Evolutionary conservation across 352 stramenopile species (phyloP).

Genomic region (Phytophthora sp.): DNA sequence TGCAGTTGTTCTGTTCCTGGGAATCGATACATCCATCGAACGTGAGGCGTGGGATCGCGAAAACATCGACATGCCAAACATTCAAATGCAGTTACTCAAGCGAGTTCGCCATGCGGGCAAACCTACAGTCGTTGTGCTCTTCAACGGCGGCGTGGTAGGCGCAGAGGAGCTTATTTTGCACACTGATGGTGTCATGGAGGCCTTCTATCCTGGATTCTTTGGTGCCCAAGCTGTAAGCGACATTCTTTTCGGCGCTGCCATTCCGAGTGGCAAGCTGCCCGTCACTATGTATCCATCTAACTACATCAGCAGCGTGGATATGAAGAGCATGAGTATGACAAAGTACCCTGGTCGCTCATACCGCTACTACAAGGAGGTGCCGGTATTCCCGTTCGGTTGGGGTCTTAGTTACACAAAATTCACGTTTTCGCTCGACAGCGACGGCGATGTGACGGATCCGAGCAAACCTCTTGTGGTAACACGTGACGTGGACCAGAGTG

Average conservation of each 20-base stretch:
- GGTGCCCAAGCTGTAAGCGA: slow-evolving; percentile 82
- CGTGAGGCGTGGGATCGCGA: slow-evolving; percentile 74
- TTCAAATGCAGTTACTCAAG: slow-evolving; percentile 82
- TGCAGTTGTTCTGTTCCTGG: slow-evolving; percentile 80
- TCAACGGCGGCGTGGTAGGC: slow-evolving; percentile 88
- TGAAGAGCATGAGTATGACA: slow-evolving; percentile 93
- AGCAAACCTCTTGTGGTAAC: slow-evolving; percentile 42
- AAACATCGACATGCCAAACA: slow-evolving; percentile 71
- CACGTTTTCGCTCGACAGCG: slow-evolving; percentile 32
- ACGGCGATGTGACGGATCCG: slow-evolving; percentile 8
- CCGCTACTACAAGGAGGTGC: slow-evolving; percentile 89
- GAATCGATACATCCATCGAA: slow-evolving; percentile 85
- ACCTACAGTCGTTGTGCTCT: slow-evolving; percentile 83
- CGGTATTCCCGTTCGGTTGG: slow-evolving; percentile 91
- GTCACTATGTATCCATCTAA: slow-evolving; percentile 89
- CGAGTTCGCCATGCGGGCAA: slow-evolving; percentile 62
- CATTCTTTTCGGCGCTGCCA: slow-evolving; percentile 84
- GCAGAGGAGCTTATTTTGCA: slow-evolving; percentile 75
- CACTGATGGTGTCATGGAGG: slow-evolving; percentile 70
- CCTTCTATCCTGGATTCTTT: slow-evolving; percentile 86
- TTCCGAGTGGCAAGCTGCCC: slow-evolving; percentile 82
- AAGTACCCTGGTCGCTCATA: slow-evolving; percentile 90
- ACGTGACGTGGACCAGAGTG: slow-evolving; percentile 42
- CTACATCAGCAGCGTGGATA: slow-evolving; percentile 74
- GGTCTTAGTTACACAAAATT: slow-evolving; percentile 93